These are phyloP conservation scores for Helenozyma baotianmanensis DNA, from an alignment of 805 yeast species.

Conservation along the genomic window DNA sequence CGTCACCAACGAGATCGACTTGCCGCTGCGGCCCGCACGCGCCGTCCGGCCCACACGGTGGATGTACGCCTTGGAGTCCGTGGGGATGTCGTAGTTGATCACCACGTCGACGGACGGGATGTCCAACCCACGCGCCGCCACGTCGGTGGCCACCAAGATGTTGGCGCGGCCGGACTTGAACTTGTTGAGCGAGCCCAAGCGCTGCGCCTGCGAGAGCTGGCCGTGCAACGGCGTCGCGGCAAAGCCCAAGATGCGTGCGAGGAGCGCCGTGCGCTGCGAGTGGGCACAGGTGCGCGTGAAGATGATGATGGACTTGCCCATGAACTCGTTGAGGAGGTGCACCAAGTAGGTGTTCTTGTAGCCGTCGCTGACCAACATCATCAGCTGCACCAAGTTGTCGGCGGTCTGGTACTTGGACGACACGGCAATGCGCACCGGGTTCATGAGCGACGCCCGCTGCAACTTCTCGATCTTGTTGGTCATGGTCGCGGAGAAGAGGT, in stretches of 20 bases:
- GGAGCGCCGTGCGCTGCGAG: constrained; percentile 81
- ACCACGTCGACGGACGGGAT: constrained; percentile 77
- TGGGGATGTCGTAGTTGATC: constrained; percentile 74
- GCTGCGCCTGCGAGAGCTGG: constrained; percentile 77
- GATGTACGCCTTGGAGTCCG: constrained; percentile 78
- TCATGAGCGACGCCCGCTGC: constrained; percentile 84
- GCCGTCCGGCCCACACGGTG: constrained; percentile 96
- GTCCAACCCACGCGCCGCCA: constrained; percentile 87
- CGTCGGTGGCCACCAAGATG: constrained; percentile 77
- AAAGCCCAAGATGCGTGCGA: constrained; percentile 78
- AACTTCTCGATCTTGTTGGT: constrained; percentile 91
- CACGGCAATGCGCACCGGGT: constrained; percentile 90
- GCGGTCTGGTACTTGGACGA: constrained; percentile 88
- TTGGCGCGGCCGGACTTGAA: constrained; percentile 69
- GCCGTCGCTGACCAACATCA: constrained; percentile 90
- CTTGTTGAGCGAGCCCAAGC: constrained; percentile 76
- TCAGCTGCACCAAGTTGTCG: constrained; percentile 82
- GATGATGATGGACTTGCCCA: constrained; percentile 83
- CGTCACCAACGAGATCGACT: constrained; percentile 81
- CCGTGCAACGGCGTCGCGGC: constrained; percentile 93
- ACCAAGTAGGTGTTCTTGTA: constrained; percentile 85
- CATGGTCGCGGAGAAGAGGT: constrained; percentile 93
- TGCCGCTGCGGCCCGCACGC: constrained; percentile 87
- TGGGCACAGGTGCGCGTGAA: constrained; percentile 95
- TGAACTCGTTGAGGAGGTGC: constrained; percentile 72